Evolutionary conservation across 2,329 filamentous ascomycete species (phyloP), one percentile per base, ranked within the genome.

Genomic region (Colletotrichum trifolii): DNA sequence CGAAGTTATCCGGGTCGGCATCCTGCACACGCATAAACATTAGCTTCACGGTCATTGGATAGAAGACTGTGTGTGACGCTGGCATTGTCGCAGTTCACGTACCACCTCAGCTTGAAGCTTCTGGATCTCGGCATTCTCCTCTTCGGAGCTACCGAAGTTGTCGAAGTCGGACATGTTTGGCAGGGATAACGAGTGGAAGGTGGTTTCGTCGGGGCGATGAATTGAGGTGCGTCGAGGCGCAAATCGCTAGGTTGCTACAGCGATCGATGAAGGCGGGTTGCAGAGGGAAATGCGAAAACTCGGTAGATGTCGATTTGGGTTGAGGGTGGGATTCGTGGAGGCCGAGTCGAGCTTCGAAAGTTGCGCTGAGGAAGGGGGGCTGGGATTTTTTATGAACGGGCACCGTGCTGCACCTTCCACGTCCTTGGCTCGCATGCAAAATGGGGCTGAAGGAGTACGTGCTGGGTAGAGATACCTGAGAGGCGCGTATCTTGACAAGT

Each of bases 1-100:
- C 95, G 73, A 97, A 98, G 74, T 93, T 94, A 77, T 99, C 96
- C 11, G 93, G 87, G 70, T 97, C 92, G 71, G 79, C 76, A 67
- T 88, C 85, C 86, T 88, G 69, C 65, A 66, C 13, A 11, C 35
- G 38, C 8, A 35, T 17, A n/a, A n/a, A 35, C 39, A 45, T 64
- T 55, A 59, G 46, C 12, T 13, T 13, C n/a, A 17, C 11, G 45
- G 47, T 34, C 45, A 38, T 59, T 59, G 64, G 25, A 8, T 10
- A 12, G 33, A 49, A n/a, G 33, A 43, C 46, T 39, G 39, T 25
- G 45, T 52, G 36, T 54, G 54, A 56, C 42, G 25, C 45, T n/a
- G 25, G 36, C 1, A 38, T 36, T 58, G 46, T 50, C 45, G 60
- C 60, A 64, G n/a, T 46, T 5, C 53, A 83, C 90, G 73, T 85